Base-by-base conservation (phyloP, 1,139 yeast genomes). In the Pichia sp. region DNA sequence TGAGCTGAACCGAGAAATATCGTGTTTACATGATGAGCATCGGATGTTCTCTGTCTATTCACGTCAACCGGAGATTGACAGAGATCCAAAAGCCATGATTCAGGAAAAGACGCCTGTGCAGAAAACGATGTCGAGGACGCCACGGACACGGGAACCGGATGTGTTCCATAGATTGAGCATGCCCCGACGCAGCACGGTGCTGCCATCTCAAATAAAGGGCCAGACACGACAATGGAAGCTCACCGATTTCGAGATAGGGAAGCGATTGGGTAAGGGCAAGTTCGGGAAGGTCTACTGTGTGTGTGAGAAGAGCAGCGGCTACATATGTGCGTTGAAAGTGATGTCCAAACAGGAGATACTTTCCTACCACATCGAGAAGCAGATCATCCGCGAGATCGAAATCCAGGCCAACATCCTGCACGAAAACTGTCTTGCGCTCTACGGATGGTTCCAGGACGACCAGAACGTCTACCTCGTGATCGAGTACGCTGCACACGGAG, bases 241-340 rank as follows among this genome's bases (percentile, higher is more conserved):
- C 20, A 46, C 77, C 33, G 95, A 89, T 66, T 93, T 90, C 72
- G 97, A 91, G 63, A 78, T 93, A 48, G 99, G 99, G 12, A 80
- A 86, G 54, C 84, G 87, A 55, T 76, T 93, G 42, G 99, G 99
- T 0, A 90, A 89, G 67, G 99, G 99, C 3, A 91, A 91, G 69
- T 83, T 92, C 63, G 99, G 99, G 2, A 84, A 83, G 62, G 99
- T 93, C 0, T 92, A 91, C 70, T 88, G 96, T 65, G 98, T 87
- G 14, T 78, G 80, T 57, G 97, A 92, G 67, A 84, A 80, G 62
- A 64, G 72, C 34, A 79, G 90, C 0, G 96, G 95, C 1, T 88
- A 82, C 64, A 76, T 93, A 2, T 88, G 95, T 68, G 99, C 99
- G 0, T 73, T 93, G 62, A 93, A 93, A 67, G 95, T 87, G 6